Base-by-base conservation (phyloP, 352 stramenopile species). In the Phytophthora pinifolia region DNA sequence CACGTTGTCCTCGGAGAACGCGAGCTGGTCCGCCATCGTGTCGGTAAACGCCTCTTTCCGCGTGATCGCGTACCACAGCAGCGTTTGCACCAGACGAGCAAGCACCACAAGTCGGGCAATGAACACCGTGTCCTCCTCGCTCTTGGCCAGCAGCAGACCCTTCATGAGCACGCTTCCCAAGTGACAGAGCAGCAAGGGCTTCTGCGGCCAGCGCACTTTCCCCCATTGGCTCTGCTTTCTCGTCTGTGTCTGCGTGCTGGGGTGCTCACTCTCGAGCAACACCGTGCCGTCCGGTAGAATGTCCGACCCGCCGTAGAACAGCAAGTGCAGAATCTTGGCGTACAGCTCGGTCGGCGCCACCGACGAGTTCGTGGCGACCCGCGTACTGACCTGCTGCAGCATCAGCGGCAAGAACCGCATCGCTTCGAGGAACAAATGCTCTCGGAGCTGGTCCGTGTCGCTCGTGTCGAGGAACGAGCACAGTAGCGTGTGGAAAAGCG, bases 211-310 rank as follows among this genome's bases (percentile, higher is more conserved):
- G 29, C 83, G 76, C 14, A 92, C 76, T 59, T 92, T 92, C 2
- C 77, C 78, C 83, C 83, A 92, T 48, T 90, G 78, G 39, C 83
- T 92, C 48, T 92, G 83, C 61, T 92, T 92, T 9, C 79, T 80
- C n/a, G 85, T 94, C 54, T 91, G 82, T 3, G 85, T 94, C 48
- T 94, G 85, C 1, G 85, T 94, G 29, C 64, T 90, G 13, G 83
- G 83, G 30, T 90, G 79, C 36, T 92, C 77, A 25, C 79, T 83
- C 54, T 92, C 79, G 13, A 92, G 63, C 32, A 84, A 60, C 18
- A 92, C 70, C 18, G 77, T 84, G 30, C 83, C 83, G 46, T 92
- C 78, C 0, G 56, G 29, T 20, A 83, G 67, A 50, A 90, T 62
- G n/a, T 88, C 80, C 18, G 83, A 90, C 2, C 83, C 83, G 8